phyloP scores from a whole-genome alignment of 2,329 filamentous ascomycete genomes.

The Mycosphaerelloides madeirae region DNA sequence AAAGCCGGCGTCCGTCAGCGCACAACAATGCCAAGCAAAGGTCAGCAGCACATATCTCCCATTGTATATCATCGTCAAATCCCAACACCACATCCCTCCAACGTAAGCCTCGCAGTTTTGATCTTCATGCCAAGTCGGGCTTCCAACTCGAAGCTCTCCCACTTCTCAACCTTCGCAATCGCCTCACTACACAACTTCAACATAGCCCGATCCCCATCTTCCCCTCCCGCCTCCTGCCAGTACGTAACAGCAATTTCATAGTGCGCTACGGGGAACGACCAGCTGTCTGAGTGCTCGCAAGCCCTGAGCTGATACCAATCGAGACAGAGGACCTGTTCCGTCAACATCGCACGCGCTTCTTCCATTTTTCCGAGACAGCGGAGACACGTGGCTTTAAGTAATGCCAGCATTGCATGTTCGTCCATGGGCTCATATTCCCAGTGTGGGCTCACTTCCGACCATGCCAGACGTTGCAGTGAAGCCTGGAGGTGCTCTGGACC shows the following conservation, averaged over 20 bases:
- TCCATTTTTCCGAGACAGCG: constrained; percentile 54
- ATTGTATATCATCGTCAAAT: constrained; percentile 19
- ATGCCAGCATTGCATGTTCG: constrained; percentile 59
- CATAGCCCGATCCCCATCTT: constrained; percentile 40
- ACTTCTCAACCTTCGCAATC: constrained; percentile 63
- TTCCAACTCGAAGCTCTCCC: constrained; percentile 70
- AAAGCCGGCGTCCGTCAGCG: not conserved
- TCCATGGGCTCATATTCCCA: constrained; percentile 53
- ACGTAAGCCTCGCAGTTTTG: constrained; percentile 62
- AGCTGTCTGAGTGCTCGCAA: constrained; percentile 58
- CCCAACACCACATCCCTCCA: constrained; percentile 34
- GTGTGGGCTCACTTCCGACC: constrained; percentile 52
- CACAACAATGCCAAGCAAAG: not conserved
- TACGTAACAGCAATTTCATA: constrained; percentile 82
- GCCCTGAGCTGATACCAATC: constrained; percentile 50
- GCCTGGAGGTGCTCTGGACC: constrained; percentile 57
- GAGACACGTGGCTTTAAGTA: constrained; percentile 63
- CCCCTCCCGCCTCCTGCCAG: constrained; percentile 61
- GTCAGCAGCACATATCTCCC: not conserved
- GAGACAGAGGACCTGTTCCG: constrained; percentile 58
- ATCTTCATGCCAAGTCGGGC: constrained; percentile 68
- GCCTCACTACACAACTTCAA: constrained; percentile 59
- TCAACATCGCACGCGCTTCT: constrained; percentile 62
- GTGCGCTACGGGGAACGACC: constrained; percentile 66
- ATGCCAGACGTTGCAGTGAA: constrained; percentile 61